phyloP scores from a whole-genome alignment of 306 rosid species.

The Malus orientalis region DNA sequence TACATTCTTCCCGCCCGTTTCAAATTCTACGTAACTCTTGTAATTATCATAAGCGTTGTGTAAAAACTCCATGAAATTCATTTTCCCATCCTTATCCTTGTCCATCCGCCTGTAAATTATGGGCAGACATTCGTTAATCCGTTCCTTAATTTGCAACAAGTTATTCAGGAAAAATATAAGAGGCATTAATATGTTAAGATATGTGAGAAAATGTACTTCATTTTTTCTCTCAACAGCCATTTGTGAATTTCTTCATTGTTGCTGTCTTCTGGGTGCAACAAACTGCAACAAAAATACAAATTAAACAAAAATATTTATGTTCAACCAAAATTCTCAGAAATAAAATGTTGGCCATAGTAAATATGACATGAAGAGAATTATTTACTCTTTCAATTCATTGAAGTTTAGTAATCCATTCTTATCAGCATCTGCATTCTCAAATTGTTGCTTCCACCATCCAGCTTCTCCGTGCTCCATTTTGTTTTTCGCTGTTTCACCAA shows the following conservation, averaged over 20 bases:
- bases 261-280: conserved; percentile 80
- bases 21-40: conserved; percentile 46
- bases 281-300: conserved; percentile 27
- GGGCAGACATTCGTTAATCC: background rate
- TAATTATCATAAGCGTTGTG: conserved; percentile 32
- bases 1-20: conserved; percentile 23
- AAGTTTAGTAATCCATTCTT: conserved; percentile 44
- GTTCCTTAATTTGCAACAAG: background rate
- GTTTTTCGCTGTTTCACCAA: conserved; percentile 36
- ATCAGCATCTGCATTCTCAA: conserved; percentile 53
- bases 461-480: conserved; percentile 58
- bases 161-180: background rate
- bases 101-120: conserved; percentile 46
- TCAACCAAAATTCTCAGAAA: background rate
- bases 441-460: conserved; percentile 76
- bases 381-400: conserved; percentile 60
- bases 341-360: background rate
- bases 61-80: conserved; percentile 44
- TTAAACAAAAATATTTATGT: background rate
- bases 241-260: conserved; percentile 29
- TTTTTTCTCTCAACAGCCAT: conserved; percentile 56
- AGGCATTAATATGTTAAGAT: background rate
- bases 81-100: conserved; percentile 45
- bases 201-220: conserved; percentile 13
- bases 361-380: background rate